Evolutionary conservation across 129 eudicot species (phyloP).

Genomic region (Pseudognaphalium luteoalbum): DNA sequence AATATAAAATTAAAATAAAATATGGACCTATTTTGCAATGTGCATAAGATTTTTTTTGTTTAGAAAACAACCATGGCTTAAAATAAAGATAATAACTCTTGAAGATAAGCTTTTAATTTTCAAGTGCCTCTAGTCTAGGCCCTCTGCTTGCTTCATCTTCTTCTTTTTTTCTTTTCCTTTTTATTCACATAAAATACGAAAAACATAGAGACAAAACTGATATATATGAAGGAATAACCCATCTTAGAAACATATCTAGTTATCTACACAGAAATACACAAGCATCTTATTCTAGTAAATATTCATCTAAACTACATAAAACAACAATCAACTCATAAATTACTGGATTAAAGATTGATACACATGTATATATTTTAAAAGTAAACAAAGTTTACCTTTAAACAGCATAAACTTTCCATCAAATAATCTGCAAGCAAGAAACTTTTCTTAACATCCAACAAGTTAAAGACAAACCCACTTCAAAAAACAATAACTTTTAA

Average conservation of each 20-base stretch:
- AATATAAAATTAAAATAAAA: not conserved
- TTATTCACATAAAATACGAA: not conserved
- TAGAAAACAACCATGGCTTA: not conserved
- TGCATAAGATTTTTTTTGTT: not conserved
- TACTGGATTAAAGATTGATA: not conserved
- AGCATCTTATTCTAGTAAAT: not conserved
- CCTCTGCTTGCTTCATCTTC: not conserved
- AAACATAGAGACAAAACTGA: conserved; percentile 5
- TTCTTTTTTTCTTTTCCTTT: not conserved
- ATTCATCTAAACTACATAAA: conserved; percentile 23
- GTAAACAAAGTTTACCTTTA: conserved; percentile 39
- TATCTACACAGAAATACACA: not conserved
- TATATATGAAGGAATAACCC: conserved; percentile 13
- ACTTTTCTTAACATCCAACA: conserved; percentile 40
- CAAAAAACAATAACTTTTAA: conserved; percentile 17
- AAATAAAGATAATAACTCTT: not conserved
- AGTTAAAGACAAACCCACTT: conserved; percentile 32
- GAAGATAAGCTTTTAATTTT: not conserved
- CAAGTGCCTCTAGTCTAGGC: conserved; percentile 1
- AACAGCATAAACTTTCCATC: conserved; percentile 58
- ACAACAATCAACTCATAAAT: conserved; percentile 3
- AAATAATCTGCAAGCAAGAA: conserved; percentile 30
- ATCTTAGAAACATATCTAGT: not conserved
- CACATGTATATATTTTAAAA: too few species aligned
- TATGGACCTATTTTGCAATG: not conserved